phyloP scores from a whole-genome alignment of 176 grass and related monocot genomes.

The Avena insularis region DNA sequence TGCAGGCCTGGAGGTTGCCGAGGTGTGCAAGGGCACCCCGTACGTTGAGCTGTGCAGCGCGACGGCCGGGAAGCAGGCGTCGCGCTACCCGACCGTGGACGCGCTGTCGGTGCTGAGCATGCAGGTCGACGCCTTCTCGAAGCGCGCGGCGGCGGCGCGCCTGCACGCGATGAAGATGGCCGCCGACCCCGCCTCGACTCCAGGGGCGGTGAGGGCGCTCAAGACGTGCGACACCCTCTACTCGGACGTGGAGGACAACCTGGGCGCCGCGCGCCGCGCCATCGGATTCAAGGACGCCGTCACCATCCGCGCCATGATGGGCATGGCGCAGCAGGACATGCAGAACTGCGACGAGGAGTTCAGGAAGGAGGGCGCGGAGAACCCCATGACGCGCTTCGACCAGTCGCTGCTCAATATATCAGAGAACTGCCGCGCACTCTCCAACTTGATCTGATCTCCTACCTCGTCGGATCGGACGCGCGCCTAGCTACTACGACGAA shows the following conservation, averaged over 20 bases:
- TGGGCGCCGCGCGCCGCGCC: conserved; percentile 42
- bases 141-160: conserved; percentile 23
- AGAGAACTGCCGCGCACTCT: conserved; percentile 51
- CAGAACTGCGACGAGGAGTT: conserved; percentile 55
- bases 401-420: conserved; percentile 38
- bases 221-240: conserved; percentile 31
- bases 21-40: conserved; percentile 41
- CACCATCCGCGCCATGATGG: conserved; percentile 58
- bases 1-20: not conserved
- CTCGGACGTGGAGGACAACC: conserved; percentile 46
- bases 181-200: not conserved
- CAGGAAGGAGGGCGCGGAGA: conserved; percentile 30
- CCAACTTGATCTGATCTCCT: conserved; percentile 51
- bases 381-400: conserved; percentile 42
- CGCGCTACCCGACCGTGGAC: not conserved
- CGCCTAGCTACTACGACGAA: not conserved
- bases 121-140: conserved; percentile 42
- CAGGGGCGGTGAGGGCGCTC: not conserved
- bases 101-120: conserved; percentile 38
- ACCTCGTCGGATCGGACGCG: not conserved
- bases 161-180: not conserved
- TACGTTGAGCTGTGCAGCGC: conserved; percentile 35
- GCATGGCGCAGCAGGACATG: conserved; percentile 58
- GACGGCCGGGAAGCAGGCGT: conserved; percentile 16
- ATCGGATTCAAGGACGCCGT: conserved; percentile 48